phyloP scores from a whole-genome alignment of 352 stramenopile species.

The Phytophthora agathidicida region DNA sequence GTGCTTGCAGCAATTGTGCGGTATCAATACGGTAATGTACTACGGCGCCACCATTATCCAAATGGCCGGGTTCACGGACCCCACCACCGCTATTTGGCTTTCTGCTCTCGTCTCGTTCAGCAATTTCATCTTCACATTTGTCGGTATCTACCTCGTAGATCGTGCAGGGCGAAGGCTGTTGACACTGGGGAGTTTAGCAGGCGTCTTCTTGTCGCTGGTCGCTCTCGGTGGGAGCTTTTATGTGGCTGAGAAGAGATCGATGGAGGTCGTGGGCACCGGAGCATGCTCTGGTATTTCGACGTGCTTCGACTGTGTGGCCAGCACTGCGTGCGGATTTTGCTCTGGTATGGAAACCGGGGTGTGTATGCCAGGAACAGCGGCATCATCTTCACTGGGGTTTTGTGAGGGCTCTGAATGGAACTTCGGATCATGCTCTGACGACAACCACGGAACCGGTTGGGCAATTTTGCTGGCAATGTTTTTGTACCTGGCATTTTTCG shows the following conservation, averaged over 20 bases:
- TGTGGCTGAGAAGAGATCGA: constrained; percentile 16
- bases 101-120: constrained; percentile 58
- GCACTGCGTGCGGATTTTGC: constrained; percentile 47
- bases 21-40: constrained; percentile 90
- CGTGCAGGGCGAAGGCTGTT: constrained; percentile 18
- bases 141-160: constrained; percentile 28
- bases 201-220: constrained; percentile 22
- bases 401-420: constrained; percentile 41
- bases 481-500: constrained; percentile 79
- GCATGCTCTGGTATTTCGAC: constrained; percentile 45
- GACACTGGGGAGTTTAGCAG: constrained; percentile 17
- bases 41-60: constrained; percentile 81
- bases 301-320: constrained; percentile 77
- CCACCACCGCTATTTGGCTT: constrained; percentile 76
- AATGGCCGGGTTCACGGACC: constrained; percentile 73
- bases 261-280: constrained; percentile 22
- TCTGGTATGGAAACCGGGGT: constrained; percentile 14
- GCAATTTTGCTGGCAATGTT: constrained; percentile 72
- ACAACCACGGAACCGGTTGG: constrained; percentile 44
- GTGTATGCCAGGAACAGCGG: constrained; percentile 35
- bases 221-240: constrained; percentile 27
- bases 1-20: constrained; percentile 66
- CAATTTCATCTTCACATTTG: constrained; percentile 34
- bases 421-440: constrained; percentile 55
- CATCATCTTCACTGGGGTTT: constrained; percentile 14